Evolutionary conservation across 352 stramenopile genomes (phyloP).

Genomic region (Blastocystis sp.): DNA sequence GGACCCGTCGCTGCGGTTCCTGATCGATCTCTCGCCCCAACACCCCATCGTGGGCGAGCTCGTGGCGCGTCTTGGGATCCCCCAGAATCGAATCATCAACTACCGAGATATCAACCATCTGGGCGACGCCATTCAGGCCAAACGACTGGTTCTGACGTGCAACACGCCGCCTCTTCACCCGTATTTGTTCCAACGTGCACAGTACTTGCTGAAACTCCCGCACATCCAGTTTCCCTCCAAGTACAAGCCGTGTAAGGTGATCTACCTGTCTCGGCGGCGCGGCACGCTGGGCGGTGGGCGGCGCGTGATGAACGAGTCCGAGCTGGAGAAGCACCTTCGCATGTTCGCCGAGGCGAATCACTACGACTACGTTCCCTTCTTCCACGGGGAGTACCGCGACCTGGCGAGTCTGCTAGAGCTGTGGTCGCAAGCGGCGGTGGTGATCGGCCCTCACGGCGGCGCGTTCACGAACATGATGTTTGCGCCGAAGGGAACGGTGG

Average conservation of each 20-base stretch:
- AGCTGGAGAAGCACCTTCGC: constrained; percentile 11
- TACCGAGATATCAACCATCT: constrained; percentile 15
- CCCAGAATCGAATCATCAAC: constrained; percentile 6
- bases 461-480: constrained; percentile 69
- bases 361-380: constrained; percentile 58
- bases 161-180: constrained; percentile 66
- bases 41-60: constrained; percentile 36
- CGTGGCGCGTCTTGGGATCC: constrained; percentile 25
- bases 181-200: constrained; percentile 61
- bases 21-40: constrained; percentile 40
- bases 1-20: constrained; percentile 22
- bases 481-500: background rate
- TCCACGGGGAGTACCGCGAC: constrained; percentile 20
- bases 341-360: background rate
- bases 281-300: constrained; percentile 30
- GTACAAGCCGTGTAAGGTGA: background rate
- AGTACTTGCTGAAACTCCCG: constrained; percentile 55
- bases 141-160: constrained; percentile 31
- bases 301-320: constrained; percentile 37
- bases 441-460: constrained; percentile 61
- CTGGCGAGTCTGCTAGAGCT: constrained; percentile 34
- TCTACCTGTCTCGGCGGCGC: constrained; percentile 49
- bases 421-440: constrained; percentile 24
- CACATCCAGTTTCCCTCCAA: constrained; percentile 2
- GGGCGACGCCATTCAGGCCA: constrained; percentile 2